A percentile compares a stretch with the other conserved stretches of the same genome.
phyloP scores from a whole-genome alignment of 179 eudicot species.

The Vitellaria paradoxa region DNA sequence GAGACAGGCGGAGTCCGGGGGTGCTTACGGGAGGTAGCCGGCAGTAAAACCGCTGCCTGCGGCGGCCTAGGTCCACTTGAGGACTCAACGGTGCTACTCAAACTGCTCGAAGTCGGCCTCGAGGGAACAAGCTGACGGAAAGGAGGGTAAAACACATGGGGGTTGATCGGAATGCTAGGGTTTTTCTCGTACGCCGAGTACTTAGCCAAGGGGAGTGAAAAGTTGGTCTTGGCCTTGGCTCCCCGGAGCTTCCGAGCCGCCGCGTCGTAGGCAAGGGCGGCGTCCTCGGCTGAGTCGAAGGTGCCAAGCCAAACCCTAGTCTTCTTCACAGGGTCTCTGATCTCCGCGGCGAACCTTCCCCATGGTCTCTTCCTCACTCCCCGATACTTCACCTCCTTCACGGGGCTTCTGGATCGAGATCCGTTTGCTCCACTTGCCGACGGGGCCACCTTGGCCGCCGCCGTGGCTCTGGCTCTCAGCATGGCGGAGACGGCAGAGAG shows the following conservation, averaged over 20 bases:
- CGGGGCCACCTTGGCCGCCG: slow-evolving; percentile 25
- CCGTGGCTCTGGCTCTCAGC: slow-evolving; percentile 43
- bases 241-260: slow-evolving; percentile 63
- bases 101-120: slow-evolving; percentile 59
- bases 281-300: slow-evolving; percentile 71
- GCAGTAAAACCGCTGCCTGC: slow-evolving; percentile 7
- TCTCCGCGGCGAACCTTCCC: slow-evolving; percentile 81
- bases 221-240: slow-evolving; percentile 71
- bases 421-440: slow-evolving; percentile 19
- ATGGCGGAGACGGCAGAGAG: slow-evolving; percentile 11
- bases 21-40: slow-evolving; percentile 10
- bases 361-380: slow-evolving; percentile 74
- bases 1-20: slow-evolving; percentile 35
- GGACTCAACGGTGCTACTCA: slow-evolving; percentile 83
- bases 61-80: slow-evolving; percentile 48
- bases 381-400: slow-evolving; percentile 37
- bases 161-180: slow-evolving; percentile 17
- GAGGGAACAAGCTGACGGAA: slow-evolving; percentile 24
- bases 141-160: slow-evolving; percentile 18
- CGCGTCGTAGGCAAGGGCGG: slow-evolving; percentile 75
- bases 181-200: slow-evolving; percentile 12
- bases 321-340: slow-evolving; percentile 80
- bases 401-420: slow-evolving; percentile 30
- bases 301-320: slow-evolving; percentile 80
- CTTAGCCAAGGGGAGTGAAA: slow-evolving; percentile 26